Conservation (phyloP, 306 rosid species). For the Rubus parviflorus region DNA sequence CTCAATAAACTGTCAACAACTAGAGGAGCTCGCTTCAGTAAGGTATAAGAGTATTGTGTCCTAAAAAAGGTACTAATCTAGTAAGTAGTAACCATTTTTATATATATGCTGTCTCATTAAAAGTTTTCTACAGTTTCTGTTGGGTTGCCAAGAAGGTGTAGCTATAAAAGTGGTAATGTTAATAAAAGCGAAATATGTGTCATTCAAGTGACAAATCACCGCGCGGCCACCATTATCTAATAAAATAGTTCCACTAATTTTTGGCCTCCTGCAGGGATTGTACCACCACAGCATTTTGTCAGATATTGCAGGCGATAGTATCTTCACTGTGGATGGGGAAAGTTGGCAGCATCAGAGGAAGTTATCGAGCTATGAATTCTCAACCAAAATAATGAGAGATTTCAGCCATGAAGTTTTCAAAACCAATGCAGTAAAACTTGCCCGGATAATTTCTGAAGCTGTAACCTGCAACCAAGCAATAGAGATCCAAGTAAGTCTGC, state of each 20-base stretch:
- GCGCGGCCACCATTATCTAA: too few relatives aligned
- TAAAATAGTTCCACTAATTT: too few relatives aligned
- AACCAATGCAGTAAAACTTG: constrained; percentile 25
- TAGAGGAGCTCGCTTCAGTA: too few relatives aligned
- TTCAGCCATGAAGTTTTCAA: constrained; percentile 30
- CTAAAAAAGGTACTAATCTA: too few relatives aligned
- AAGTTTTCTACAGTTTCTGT: too few relatives aligned
- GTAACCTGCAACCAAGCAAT: constrained; percentile 7
- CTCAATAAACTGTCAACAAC: too few relatives aligned
- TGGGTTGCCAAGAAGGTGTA: too few relatives aligned
- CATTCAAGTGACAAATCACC: background rate
- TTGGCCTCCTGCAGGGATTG: constrained; percentile 3
- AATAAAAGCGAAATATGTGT: background rate
- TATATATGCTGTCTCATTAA: too few relatives aligned
- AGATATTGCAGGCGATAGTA: constrained; percentile 24
- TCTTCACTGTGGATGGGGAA: constrained; percentile 36
- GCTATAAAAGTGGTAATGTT: too few relatives aligned
- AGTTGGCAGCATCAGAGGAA: constrained; percentile 39
- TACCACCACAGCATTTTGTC: constrained; percentile 25
- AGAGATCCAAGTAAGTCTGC: constrained; percentile 29
- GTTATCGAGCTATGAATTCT: constrained; percentile 35
- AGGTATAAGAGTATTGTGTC: too few relatives aligned
- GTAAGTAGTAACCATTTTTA: too few relatives aligned
- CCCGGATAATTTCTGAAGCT: constrained; percentile 31
- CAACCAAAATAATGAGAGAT: constrained; percentile 31